Base-by-base conservation (phyloP, 345 rosid species). In the Brassica juncea region DNA sequence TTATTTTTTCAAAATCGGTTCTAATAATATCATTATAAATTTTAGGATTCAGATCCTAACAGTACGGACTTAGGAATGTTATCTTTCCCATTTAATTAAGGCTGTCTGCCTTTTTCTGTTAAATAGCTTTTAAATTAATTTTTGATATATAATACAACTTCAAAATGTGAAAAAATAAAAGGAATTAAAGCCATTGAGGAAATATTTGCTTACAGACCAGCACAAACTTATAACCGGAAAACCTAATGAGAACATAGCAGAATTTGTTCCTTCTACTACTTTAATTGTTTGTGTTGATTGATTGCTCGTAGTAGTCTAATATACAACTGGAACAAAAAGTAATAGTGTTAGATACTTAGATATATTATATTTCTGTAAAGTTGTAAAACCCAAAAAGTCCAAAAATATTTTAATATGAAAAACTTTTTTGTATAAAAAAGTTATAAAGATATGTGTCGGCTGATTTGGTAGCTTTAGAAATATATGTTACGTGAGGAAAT, bases 391-490 rank as follows among this genome's bases (percentile, higher is more conserved):
- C 14, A 42, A 42, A 42, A 42, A 10, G 49, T 42, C 49, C 14
- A 10, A 3, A 42, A 10, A 42, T 42, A 42, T 42, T 42, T 42
- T 42, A 42, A 37, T 37, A 37, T 37, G 42, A 37, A 37, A 3
- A 37, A 34, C 37, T 37, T 37, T 37, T 8, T 37, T 19, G 21
- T 19, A 19, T 42, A 10, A 42, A 42, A 42, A 42, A 42, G 57
- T 12, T 76, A 19, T 47, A 42, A 57, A 72, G 0, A 71, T 54
- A 42, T 44, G 73, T 72, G 79, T 74, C 79, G 82, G 82, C 70
- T 67, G 82, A 79, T 73, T 59, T 55, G 64, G 31, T 55, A 15
- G 57, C 30, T 73, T 60, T 35, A 25, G 27, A 25, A 61, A 63
- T 11, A 14, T 28, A 19, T 1, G 30, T 8, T 23, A 37, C 55